Percentiles rank a stretch among this genome's conserved stretches.
Evolutionary conservation across 441 rosid genomes (phyloP).

Genomic region (Oxalis stricta): DNA sequence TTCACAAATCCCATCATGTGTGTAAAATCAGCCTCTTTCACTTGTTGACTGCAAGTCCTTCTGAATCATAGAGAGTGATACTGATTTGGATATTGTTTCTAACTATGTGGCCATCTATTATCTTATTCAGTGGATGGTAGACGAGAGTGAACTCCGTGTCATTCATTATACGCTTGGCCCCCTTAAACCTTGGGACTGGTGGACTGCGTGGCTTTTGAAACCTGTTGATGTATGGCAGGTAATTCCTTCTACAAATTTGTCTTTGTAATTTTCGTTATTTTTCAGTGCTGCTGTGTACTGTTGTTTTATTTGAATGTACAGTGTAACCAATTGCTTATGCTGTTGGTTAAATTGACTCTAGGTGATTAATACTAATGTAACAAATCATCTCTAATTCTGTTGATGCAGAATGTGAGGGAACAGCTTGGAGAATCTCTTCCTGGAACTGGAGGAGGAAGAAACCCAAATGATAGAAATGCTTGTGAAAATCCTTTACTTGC

Average conservation of each 20-base stretch:
- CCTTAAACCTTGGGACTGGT: conserved; percentile 98
- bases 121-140: conserved; percentile 87
- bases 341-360: too few species aligned
- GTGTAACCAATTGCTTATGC: neutral
- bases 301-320: neutral
- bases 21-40: neutral
- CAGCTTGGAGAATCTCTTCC: conserved; percentile 75
- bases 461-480: conserved; percentile 52
- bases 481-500: conserved; percentile 57
- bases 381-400: conserved; percentile 7
- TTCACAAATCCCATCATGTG: neutral
- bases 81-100: neutral
- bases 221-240: conserved; percentile 99
- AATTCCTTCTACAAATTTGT: conserved; percentile 5
- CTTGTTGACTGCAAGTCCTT: neutral
- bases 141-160: conserved; percentile 77
- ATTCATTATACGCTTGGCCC: conserved; percentile 97
- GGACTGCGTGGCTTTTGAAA: conserved; percentile 96
- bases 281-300: neutral
- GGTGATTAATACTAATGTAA: neutral
- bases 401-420: conserved; percentile 53
- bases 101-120: conserved; percentile 4
- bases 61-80: neutral
- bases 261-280: neutral
- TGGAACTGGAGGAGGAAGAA: conserved; percentile 83